Percentiles rank a stretch among this genome's conserved stretches.
phyloP scores from a whole-genome alignment of 805 yeast genomes.

The Metschnikowia henanensis region DNA sequence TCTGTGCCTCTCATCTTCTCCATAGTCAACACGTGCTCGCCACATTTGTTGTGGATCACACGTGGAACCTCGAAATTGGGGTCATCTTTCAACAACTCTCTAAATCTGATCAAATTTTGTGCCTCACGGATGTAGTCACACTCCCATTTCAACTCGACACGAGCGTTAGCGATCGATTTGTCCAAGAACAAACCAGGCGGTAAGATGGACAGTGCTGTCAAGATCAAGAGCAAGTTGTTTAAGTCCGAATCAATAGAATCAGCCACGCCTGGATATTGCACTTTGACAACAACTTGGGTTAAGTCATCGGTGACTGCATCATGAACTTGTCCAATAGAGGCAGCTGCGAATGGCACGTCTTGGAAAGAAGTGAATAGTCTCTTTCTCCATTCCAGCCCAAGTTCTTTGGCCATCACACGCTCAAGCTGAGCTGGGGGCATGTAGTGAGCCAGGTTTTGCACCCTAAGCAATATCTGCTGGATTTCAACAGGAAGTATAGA shows the following conservation, averaged over 20 bases:
- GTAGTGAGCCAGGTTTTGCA: constrained; percentile 93
- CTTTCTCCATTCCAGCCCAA: constrained; percentile 79
- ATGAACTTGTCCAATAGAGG: constrained; percentile 97
- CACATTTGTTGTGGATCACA: constrained; percentile 75
- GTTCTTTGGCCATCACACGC: constrained; percentile 64
- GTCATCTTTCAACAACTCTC: constrained; percentile 51
- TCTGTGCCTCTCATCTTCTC: constrained; percentile 81
- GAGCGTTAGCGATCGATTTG: constrained; percentile 88
- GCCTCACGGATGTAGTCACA: constrained; percentile 95
- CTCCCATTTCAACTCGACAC: constrained; percentile 95
- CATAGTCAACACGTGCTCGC: constrained; percentile 87
- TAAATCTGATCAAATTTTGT: constrained; percentile 65
- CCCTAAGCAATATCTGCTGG: constrained; percentile 75
- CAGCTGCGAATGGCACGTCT: constrained; percentile 93
- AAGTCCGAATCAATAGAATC: constrained; percentile 92
- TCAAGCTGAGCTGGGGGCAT: constrained; percentile 94
- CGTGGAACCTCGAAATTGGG: constrained; percentile 76
- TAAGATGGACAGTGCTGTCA: constrained; percentile 82
- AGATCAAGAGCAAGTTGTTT: constrained; percentile 75
- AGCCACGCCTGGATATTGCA: constrained; percentile 97
- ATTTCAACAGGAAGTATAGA: constrained; percentile 82
- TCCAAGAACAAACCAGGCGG: constrained; percentile 94
- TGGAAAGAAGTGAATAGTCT: constrained; percentile 70
- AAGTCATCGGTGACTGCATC: constrained; percentile 67
- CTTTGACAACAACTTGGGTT: constrained; percentile 85